phyloP scores from a whole-genome alignment of 2,329 filamentous ascomycete genomes.

The Fusarium temperatum region DNA sequence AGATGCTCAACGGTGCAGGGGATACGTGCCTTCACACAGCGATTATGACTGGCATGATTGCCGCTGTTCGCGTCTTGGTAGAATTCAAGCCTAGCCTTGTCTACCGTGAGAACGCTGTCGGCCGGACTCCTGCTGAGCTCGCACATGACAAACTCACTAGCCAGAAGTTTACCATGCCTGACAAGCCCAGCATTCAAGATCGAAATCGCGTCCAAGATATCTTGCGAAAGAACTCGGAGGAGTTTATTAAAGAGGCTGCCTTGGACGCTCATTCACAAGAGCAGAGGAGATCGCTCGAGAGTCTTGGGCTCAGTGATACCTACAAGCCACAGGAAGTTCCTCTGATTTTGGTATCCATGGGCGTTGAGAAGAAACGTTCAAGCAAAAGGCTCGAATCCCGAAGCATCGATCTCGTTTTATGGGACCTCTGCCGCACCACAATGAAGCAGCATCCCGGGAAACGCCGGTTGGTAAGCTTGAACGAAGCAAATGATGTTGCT shows the following conservation, averaged over 20 bases:
- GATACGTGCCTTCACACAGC: conserved; percentile 72
- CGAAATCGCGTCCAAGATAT: background rate
- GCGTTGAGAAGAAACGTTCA: conserved; percentile 28
- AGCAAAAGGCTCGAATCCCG: conserved; percentile 1
- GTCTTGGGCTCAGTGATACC: conserved; percentile 41
- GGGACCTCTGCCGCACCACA: conserved; percentile 48
- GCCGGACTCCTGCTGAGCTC: conserved; percentile 76
- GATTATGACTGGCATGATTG: conserved; percentile 51
- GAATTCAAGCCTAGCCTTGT: conserved; percentile 67
- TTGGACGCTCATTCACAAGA: conserved; percentile 25
- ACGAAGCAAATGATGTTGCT: conserved; percentile 68
- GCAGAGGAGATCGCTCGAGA: conserved; percentile 30
- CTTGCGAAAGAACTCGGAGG: conserved; percentile 6
- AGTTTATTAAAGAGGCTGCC: conserved; percentile 17
- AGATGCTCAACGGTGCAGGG: conserved; percentile 70
- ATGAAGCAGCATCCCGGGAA: conserved; percentile 47
- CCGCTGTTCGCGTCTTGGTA: conserved; percentile 58
- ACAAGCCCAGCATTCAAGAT: background rate
- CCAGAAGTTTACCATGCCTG: conserved; percentile 45
- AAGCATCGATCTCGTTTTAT: conserved; percentile 39
- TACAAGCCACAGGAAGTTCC: conserved; percentile 42
- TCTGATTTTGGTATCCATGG: conserved; percentile 42
- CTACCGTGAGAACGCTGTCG: conserved; percentile 78
- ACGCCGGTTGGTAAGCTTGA: conserved; percentile 62
- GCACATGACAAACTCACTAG: conserved; percentile 64